phyloP scores from a whole-genome alignment of 805 yeast species.

The Saccharomycodes ludwigii region DNA sequence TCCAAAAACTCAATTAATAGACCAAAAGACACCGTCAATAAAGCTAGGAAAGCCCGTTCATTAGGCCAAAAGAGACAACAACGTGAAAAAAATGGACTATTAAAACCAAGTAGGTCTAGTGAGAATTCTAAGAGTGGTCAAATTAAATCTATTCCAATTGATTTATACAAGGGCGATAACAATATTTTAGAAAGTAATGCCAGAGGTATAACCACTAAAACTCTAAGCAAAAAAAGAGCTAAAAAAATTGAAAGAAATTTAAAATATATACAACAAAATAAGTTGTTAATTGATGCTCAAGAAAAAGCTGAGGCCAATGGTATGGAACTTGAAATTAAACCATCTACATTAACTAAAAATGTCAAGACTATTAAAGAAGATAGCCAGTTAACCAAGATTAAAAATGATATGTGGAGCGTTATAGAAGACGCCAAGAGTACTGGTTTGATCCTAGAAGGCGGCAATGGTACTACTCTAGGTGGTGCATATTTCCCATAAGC shows the following conservation, averaged over 20 bases:
- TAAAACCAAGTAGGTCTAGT: slow-evolving; percentile 36
- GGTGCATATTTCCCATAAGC: slow-evolving; percentile 42
- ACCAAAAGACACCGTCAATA: slow-evolving; percentile 49
- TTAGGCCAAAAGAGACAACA: slow-evolving; percentile 45
- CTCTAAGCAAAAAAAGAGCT: slow-evolving; percentile 66
- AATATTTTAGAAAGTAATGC: slow-evolving; percentile 11
- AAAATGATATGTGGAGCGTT: slow-evolving; percentile 62
- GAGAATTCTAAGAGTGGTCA: slow-evolving; percentile 29
- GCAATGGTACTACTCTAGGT: slow-evolving; percentile 80
- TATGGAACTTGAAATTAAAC: slow-evolving; percentile 33
- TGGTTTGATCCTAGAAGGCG: slow-evolving; percentile 33
- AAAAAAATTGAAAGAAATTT: slow-evolving; percentile 71
- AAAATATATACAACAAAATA: slow-evolving; percentile 54
- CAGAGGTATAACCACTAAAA: slow-evolving; percentile 41
- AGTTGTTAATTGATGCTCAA: slow-evolving; percentile 35
- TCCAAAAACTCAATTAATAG: slow-evolving; percentile 72
- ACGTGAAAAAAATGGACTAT: slow-evolving; percentile 30
- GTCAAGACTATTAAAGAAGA: slow-evolving; percentile 13
- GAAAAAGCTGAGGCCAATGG: slow-evolving; percentile 31
- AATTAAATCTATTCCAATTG: slow-evolving; percentile 29
- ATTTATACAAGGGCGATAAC: slow-evolving; percentile 25
- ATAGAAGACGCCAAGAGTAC: slow-evolving; percentile 44
- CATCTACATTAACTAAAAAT: slow-evolving; percentile 6
- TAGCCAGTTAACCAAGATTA: slow-evolving; percentile 29
- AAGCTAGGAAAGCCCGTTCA: slow-evolving; percentile 37